phyloP scores from a whole-genome alignment of 306 rosid species.

The Cucurbita moschata region DNA sequence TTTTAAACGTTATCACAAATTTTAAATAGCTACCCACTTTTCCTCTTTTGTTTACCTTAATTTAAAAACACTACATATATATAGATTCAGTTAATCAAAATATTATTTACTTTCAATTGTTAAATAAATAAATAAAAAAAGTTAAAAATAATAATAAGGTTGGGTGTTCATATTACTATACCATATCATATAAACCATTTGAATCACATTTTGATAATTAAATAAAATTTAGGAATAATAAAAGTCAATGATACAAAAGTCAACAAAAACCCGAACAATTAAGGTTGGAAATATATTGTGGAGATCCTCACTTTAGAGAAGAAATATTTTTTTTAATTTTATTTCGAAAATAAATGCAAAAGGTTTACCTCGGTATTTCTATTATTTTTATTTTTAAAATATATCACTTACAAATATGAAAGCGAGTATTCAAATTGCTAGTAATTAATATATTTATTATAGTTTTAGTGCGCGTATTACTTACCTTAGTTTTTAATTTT shows the following conservation, averaged over 20 bases:
- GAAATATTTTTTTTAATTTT: too few relatives aligned
- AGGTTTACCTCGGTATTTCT: too few relatives aligned
- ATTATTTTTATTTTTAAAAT: too few relatives aligned
- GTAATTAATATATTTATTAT: too few relatives aligned
- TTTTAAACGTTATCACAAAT: not conserved
- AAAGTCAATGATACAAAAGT: not conserved
- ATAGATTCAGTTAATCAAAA: too few relatives aligned
- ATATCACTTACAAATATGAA: too few relatives aligned
- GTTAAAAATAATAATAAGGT: not conserved
- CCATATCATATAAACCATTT: not conserved
- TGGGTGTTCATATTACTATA: not conserved
- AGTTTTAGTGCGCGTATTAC: too few relatives aligned
- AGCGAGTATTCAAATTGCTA: too few relatives aligned
- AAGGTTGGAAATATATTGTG: not conserved
- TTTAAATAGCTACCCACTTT: not conserved
- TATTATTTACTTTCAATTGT: too few relatives aligned
- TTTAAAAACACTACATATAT: too few relatives aligned
- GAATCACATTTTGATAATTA: not conserved
- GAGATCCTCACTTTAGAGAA: not conserved
- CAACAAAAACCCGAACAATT: not conserved
- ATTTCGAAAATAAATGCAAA: too few relatives aligned
- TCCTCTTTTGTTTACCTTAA: not conserved
- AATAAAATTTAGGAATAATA: not conserved
- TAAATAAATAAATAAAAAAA: too few relatives aligned
- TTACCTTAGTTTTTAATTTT: not conserved